These are phyloP conservation scores for Talaromyces albobiverticillius DNA, from an alignment of 2,329 filamentous ascomycete species.

Conservation along the genomic window DNA sequence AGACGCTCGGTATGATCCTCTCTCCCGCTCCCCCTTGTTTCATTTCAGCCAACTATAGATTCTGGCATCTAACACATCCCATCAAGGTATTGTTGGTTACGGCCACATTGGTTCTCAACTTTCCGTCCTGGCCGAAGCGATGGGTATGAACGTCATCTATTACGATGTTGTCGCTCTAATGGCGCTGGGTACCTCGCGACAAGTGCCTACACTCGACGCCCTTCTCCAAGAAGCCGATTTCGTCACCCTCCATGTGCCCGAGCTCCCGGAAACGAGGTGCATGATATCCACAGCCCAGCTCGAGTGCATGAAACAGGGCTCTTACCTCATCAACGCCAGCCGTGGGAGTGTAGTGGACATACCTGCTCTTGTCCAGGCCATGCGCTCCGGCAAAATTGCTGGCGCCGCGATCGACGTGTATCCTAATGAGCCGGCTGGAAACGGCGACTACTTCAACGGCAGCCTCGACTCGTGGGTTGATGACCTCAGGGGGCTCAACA, in stretches of 20 bases:
- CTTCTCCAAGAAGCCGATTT: conserved; percentile 83
- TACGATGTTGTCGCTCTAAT: conserved; percentile 94
- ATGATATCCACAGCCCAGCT: conserved; percentile 82
- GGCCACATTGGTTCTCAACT: conserved; percentile 96
- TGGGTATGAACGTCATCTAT: conserved; percentile 98
- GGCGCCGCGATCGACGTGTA: conserved; percentile 97
- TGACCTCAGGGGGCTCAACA: conserved; percentile 79
- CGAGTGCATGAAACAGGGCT: conserved; percentile 84
- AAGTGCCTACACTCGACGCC: conserved; percentile 73
- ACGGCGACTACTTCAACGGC: conserved; percentile 91
- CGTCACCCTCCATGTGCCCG: conserved; percentile 90
- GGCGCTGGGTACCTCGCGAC: conserved; percentile 82
- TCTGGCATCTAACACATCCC: too few relatives aligned
- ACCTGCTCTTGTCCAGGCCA: conserved; percentile 81
- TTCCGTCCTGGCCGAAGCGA: conserved; percentile 90
- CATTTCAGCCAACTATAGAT: not conserved
- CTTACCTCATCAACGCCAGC: conserved; percentile 94
- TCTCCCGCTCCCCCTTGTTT: not conserved
- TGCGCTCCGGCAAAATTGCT: conserved; percentile 80
- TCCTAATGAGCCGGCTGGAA: conserved; percentile 87
- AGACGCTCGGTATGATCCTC: conserved; percentile 71
- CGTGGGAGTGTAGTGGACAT: conserved; percentile 94
- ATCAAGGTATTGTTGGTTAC: conserved; percentile 93
- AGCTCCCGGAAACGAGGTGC: conserved; percentile 86
- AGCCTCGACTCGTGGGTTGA: conserved; percentile 79